Percentiles rank a stretch among this genome's conserved stretches.
phyloP scores from a whole-genome alignment of 2,329 filamentous ascomycete genomes.

The Talaromyces sp. region DNA sequence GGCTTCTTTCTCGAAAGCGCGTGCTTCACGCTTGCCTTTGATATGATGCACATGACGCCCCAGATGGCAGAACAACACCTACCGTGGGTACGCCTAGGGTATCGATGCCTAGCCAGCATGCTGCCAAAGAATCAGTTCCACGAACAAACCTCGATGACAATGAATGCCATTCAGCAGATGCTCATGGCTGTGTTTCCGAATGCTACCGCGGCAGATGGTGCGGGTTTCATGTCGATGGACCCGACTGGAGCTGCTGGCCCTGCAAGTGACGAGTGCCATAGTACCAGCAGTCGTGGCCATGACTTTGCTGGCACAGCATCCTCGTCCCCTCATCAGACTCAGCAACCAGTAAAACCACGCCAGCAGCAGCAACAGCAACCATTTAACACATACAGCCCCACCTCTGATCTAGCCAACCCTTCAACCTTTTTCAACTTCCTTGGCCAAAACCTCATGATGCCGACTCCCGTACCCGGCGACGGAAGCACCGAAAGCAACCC shows the following conservation, averaged over 20 bases:
- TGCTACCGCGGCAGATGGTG: constrained; percentile 22
- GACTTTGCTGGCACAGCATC: neutral
- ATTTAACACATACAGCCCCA: neutral
- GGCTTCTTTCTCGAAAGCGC: constrained; percentile 41
- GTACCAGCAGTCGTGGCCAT: neutral
- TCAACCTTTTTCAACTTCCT: constrained; percentile 12
- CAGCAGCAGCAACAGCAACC: neutral
- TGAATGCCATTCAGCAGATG: constrained; percentile 27
- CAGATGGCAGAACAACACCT: constrained; percentile 32
- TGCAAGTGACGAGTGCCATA: neutral
- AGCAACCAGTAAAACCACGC: neutral
- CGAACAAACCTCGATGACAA: constrained; percentile 19
- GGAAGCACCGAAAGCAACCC: constrained; percentile 4
- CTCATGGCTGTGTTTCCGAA: constrained; percentile 24
- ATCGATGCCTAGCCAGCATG: constrained; percentile 35
- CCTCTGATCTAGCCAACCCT: constrained; percentile 2
- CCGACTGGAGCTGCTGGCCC: neutral
- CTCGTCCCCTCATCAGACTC: neutral
- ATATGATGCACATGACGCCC: constrained; percentile 36
- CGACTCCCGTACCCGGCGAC: neutral
- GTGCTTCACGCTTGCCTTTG: constrained; percentile 38
- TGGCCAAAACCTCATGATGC: constrained; percentile 10
- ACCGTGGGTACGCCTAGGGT: constrained; percentile 37
- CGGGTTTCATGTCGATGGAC: neutral
- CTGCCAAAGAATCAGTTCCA: constrained; percentile 19